Percentiles rank a stretch among this genome's conserved stretches.
These are phyloP conservation scores for Kingdonia uniflora DNA, from an alignment of 164 flowering plant genomes.

Conservation along the genomic window DNA sequence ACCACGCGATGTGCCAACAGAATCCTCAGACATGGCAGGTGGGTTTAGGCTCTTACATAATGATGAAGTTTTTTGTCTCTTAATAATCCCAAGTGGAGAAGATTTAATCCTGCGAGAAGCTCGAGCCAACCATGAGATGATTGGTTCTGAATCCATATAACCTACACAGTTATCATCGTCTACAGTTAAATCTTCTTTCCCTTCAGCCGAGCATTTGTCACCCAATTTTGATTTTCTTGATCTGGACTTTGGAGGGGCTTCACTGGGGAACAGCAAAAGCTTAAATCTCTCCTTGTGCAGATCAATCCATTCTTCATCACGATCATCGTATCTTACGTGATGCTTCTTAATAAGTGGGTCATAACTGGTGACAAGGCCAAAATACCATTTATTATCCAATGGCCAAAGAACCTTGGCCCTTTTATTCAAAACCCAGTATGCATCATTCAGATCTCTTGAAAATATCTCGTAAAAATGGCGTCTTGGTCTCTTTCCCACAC, in stretches of 20 bases:
- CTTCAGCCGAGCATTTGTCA: constrained; percentile 5
- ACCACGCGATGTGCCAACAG: constrained; percentile 11
- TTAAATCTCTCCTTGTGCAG: constrained; percentile 76
- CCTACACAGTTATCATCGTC: constrained; percentile 35
- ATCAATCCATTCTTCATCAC: constrained; percentile 93
- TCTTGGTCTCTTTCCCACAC: constrained; percentile 34
- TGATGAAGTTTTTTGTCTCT: constrained; percentile 31
- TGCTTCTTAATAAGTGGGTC: constrained; percentile 59
- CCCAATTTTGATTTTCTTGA: constrained; percentile 16
- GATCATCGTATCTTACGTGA: constrained; percentile 90
- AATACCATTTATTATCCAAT: constrained; percentile 87
- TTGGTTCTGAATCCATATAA: constrained; percentile 75
- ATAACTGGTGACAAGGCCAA: constrained; percentile 68
- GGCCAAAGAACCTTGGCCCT: constrained; percentile 95
- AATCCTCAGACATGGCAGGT: constrained; percentile 17
- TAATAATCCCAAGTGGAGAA: constrained; percentile 26
- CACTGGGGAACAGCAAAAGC: constrained; percentile 70
- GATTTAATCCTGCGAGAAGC: constrained; percentile 44
- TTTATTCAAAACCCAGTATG: constrained; percentile 62
- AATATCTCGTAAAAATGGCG: constrained; percentile 81
- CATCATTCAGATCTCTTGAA: constrained; percentile 39
- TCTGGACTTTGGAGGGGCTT: constrained; percentile 46
- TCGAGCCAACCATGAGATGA: constrained; percentile 79
- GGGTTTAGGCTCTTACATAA: constrained; percentile 5
- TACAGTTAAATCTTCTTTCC: constrained; percentile 11